phyloP scores from a whole-genome alignment of 1,284 basidiomycete genomes.

The Marasmius sp. region DNA sequence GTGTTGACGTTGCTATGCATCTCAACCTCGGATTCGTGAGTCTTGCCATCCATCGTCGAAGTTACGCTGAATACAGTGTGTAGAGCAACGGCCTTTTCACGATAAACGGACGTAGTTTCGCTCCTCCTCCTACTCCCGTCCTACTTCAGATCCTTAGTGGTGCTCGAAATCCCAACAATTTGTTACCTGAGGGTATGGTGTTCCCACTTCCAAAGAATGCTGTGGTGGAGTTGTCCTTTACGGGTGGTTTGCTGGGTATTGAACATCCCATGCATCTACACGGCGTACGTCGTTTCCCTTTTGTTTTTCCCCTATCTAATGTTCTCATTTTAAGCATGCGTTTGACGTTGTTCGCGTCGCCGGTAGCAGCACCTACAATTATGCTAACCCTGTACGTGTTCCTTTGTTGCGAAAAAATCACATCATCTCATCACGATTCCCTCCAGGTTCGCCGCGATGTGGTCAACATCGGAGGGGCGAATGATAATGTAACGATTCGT shows the following conservation, averaged over 20 bases:
- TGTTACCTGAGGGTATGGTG: slow-evolving; percentile 25
- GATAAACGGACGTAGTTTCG: slow-evolving; percentile 6
- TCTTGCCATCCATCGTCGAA: slow-evolving; percentile 11
- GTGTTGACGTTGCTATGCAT: slow-evolving; percentile 26
- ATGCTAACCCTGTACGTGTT: slow-evolving; percentile 35
- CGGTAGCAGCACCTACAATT: slow-evolving; percentile 31
- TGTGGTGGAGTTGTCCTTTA: slow-evolving; percentile 26
- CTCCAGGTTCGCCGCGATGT: slow-evolving; percentile 27
- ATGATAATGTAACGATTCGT: slow-evolving; percentile 30
- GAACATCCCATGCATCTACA: slow-evolving; percentile 32
- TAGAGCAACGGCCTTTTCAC: slow-evolving; percentile 7
- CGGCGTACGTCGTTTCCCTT: slow-evolving; percentile 16
- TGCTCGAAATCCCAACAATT: slow-evolving; percentile 21
- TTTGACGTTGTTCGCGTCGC: slow-evolving; percentile 34
- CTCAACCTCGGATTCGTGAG: neutral
- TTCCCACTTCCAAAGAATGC: slow-evolving; percentile 28
- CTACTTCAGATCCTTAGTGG: slow-evolving; percentile 33
- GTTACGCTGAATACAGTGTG: slow-evolving; percentile 26
- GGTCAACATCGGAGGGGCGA: slow-evolving; percentile 23
- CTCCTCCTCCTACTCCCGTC: slow-evolving; percentile 14
- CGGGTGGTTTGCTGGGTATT: slow-evolving; percentile 6
- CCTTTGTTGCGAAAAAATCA: slow-evolving; percentile 19
- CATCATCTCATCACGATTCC: too few species aligned
- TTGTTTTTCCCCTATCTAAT: neutral
- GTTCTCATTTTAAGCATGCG: slow-evolving; percentile 25